Conservation (phyloP, 306 rosid genomes). For the Clitoria ternatea region DNA sequence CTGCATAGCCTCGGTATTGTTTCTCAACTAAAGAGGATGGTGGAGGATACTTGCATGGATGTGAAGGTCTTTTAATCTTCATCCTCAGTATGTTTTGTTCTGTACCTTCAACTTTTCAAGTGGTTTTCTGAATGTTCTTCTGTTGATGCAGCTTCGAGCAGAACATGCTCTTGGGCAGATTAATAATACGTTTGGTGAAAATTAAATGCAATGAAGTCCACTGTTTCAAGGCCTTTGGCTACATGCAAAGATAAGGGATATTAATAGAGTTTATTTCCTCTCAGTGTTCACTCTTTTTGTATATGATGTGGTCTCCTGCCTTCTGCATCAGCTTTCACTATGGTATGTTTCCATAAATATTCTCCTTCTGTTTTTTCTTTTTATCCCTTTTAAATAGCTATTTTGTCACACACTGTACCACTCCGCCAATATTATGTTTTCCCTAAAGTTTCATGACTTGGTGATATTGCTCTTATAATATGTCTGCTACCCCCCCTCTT, state of each 20-base stretch:
- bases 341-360: conserved; percentile 45
- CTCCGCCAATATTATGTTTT: conserved; percentile 8
- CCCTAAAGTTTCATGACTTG: background rate
- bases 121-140: conserved; percentile 21
- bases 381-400: background rate
- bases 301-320: conserved; percentile 23
- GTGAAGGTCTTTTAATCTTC: conserved; percentile 55
- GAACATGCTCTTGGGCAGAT: conserved; percentile 59
- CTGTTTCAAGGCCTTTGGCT: background rate
- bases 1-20: conserved; percentile 60
- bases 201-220: conserved; percentile 28
- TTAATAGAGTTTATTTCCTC: conserved; percentile 26
- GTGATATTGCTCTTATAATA: background rate
- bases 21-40: conserved; percentile 73
- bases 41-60: conserved; percentile 66
- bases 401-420: background rate
- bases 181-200: conserved; percentile 44
- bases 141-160: conserved; percentile 63
- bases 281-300: conserved; percentile 14
- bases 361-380: background rate
- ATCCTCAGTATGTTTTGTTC: background rate
- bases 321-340: conserved; percentile 33
- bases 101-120: background rate
- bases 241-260: conserved; percentile 22
- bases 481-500: background rate